These are phyloP conservation scores for Gossypium davidsonii DNA, from an alignment of 441 rosid genomes.

Conservation along the genomic window DNA sequence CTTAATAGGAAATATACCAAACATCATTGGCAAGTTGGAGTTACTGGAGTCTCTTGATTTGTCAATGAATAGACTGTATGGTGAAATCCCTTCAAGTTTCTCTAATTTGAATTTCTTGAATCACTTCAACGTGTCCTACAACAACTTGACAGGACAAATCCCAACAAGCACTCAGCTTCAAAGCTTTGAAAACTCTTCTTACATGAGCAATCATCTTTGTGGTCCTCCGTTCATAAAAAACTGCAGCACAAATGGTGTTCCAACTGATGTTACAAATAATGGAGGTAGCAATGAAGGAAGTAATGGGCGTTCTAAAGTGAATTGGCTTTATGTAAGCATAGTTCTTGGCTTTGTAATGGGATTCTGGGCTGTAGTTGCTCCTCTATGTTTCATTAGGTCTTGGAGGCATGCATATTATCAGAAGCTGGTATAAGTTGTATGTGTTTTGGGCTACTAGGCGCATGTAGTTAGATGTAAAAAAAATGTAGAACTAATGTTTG, in stretches of 20 bases:
- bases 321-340: not conserved
- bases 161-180: constrained; percentile 8
- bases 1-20: constrained; percentile 3
- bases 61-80: constrained; percentile 14
- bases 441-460: not conserved
- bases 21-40: constrained; percentile 11
- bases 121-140: constrained; percentile 25
- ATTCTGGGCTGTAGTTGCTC: constrained; percentile 5
- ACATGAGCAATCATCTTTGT: not conserved
- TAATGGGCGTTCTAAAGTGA: not conserved
- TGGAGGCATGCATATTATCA: not conserved
- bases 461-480: not conserved
- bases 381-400: not conserved
- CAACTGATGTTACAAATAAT: not conserved
- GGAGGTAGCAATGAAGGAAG: not conserved
- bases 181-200: not conserved
- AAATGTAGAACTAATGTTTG: not conserved
- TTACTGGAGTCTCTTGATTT: constrained; percentile 19
- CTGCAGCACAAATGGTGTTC: not conserved
- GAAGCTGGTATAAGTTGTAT: not conserved
- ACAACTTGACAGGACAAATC: constrained; percentile 17
- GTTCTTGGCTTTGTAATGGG: constrained; percentile 9
- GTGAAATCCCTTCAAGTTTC: constrained; percentile 23
- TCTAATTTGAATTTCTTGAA: constrained; percentile 17
- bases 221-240: not conserved